Evolutionary conservation across 108 stramenopile genomes (phyloP), one percentile per base, ranked within the genome.

Genomic region (Fragilaria radians): DNA sequence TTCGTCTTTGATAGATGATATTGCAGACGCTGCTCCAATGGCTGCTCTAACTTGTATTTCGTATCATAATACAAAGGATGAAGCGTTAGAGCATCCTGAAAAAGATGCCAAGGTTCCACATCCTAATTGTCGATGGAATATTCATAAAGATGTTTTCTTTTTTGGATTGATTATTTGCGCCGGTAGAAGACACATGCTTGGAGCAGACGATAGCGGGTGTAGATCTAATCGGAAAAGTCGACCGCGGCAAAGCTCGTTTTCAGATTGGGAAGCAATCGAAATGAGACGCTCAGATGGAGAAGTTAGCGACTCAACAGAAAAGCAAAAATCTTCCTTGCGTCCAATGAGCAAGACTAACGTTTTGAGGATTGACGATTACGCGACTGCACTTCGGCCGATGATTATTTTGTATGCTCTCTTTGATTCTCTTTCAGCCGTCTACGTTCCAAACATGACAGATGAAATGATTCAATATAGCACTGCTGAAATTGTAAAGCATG

Each of bases 1-100:
- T 42, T 62, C 82, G 52, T 32, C 52, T 11, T 54, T 92, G 22
- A 52, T 63, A 50, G 72, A 81, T 5, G 85, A 77, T 19, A 28
- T 88, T 56, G 86, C 86, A 26, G 86, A 92, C 57, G 71, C 78
- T 52, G 76, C 83, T 18, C 73, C 76, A 4, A 92, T 88, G 90
- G 85, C 86, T 23, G 80, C 76, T 22, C 63, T 92, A 32, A 79
- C 74, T 24, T 81, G 76, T 29, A 86, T 92, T 56, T 51, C 86
- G 21, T 88, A 83, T 55, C 77, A 74, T 59, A 86, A 86, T 64
- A 67, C 59, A 14, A 63, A 60, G 14, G 70, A 80, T 17, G 82
- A 83, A n/a, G 66, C 48, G 9, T 33, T 67, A 27, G 32, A 32
- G 14, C 34, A 54, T 11, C 54, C 50, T n/a, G 31, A 61, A 1